These are phyloP conservation scores for Sporothrix phasma DNA, from an alignment of 2,329 filamentous ascomycete species.

Conservation along the genomic window DNA sequence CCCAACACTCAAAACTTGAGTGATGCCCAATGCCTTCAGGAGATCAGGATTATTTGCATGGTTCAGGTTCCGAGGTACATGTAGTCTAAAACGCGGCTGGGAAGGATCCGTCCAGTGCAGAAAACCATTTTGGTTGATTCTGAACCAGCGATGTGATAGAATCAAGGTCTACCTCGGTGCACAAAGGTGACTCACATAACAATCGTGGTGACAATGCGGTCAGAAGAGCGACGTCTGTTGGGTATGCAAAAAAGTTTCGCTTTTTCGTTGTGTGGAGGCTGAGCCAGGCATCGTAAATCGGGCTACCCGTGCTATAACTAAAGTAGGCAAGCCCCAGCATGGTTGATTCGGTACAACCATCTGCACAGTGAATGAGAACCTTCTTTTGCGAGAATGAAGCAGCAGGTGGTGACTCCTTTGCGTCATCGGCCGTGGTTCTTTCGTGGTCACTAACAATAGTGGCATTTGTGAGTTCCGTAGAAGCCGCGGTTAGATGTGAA, in stretches of 20 bases:
- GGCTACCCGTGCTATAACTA: conserved; percentile 77
- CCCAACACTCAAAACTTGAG: conserved; percentile 81
- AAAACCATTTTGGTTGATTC: conserved; percentile 68
- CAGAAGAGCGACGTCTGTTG: conserved; percentile 78
- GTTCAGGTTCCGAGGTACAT: conserved; percentile 86
- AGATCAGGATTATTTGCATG: conserved; percentile 92
- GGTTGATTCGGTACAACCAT: conserved; percentile 93
- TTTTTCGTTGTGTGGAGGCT: conserved; percentile 67
- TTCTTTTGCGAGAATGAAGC: conserved; percentile 41
- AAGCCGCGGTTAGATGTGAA: conserved; percentile 18
- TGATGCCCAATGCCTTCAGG: conserved; percentile 69
- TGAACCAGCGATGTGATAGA: conserved; percentile 44
- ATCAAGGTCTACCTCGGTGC: conserved; percentile 37
- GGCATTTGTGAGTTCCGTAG: conserved; percentile 22
- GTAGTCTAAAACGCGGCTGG: conserved; percentile 79
- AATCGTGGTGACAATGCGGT: conserved; percentile 65
- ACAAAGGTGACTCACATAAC: conserved; percentile 57
- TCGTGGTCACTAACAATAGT: conserved; percentile 33
- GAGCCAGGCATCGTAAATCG: conserved; percentile 80
- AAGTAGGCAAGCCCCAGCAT: conserved; percentile 84
- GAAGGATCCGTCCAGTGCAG: conserved; percentile 79
- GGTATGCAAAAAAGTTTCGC: conserved; percentile 94
- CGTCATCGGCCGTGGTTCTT: conserved; percentile 33
- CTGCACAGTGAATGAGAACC: conserved; percentile 84
- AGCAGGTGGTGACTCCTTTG: conserved; percentile 12